These are phyloP conservation scores for Abortiporus biennis DNA, from an alignment of 1,284 basidiomycete genomes.

Conservation along the genomic window DNA sequence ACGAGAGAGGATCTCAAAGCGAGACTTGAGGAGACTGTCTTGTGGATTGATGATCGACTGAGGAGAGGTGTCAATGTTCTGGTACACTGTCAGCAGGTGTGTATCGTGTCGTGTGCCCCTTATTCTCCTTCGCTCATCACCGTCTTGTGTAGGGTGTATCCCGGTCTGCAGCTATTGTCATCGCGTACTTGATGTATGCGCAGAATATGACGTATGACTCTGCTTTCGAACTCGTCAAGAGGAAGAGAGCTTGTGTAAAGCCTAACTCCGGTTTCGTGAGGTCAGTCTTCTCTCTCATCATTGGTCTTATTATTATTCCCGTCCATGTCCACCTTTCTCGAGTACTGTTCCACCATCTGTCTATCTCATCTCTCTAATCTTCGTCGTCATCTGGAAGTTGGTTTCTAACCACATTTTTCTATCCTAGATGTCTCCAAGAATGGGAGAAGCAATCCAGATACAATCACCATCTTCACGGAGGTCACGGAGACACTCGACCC, in stretches of 20 bases:
- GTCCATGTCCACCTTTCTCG: too few relatives aligned
- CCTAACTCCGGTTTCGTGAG: conserved; percentile 55
- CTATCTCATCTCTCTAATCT: too few relatives aligned
- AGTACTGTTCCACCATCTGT: too few relatives aligned
- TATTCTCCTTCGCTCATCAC: conserved; percentile 19
- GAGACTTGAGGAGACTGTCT: conserved; percentile 49
- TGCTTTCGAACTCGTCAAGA: conserved; percentile 49
- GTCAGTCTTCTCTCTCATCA: conserved; percentile 5
- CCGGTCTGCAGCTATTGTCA: conserved; percentile 58
- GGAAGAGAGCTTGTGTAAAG: conserved; percentile 60
- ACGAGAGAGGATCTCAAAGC: conserved; percentile 45
- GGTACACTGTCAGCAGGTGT: conserved; percentile 64
- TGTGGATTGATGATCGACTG: conserved; percentile 47
- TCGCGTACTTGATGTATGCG: conserved; percentile 61
- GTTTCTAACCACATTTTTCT: too few relatives aligned
- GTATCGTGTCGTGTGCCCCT: conserved; percentile 4
- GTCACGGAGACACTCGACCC: too few relatives aligned
- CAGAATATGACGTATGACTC: conserved; percentile 62
- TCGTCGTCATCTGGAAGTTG: too few relatives aligned
- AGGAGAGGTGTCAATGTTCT: conserved; percentile 47
- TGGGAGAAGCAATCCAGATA: conserved; percentile 6
- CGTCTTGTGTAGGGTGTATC: conserved; percentile 54
- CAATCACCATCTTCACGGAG: not conserved
- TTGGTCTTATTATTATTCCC: too few relatives aligned
- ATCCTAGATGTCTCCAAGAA: conserved; percentile 6